phyloP scores from a whole-genome alignment of 768 basidiomycete species.

The Tubosaeta brunneosetosa region DNA sequence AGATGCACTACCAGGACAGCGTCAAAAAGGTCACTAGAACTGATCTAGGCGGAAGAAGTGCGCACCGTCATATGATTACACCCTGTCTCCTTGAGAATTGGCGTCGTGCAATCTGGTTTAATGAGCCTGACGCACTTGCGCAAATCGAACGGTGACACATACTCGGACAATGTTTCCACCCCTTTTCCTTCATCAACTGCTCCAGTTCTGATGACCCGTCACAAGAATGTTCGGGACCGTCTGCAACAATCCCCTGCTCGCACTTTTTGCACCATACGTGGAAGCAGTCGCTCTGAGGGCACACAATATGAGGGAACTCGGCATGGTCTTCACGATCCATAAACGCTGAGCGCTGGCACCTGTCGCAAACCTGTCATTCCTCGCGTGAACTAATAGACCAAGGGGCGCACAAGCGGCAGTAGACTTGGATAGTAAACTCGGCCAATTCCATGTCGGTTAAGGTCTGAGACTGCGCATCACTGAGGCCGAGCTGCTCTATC shows the following conservation, averaged over 20 bases:
- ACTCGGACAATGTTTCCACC: conserved; percentile 67
- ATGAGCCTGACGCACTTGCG: background rate
- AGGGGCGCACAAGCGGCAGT: conserved; percentile 44
- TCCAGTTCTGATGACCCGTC: conserved; percentile 54
- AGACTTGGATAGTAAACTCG: conserved; percentile 38
- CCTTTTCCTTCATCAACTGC: conserved; percentile 44
- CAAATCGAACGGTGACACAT: conserved; percentile 10
- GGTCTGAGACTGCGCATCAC: conserved; percentile 36
- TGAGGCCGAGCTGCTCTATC: conserved; percentile 43
- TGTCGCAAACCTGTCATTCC: conserved; percentile 16
- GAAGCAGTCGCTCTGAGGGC: conserved; percentile 45
- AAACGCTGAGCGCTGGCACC: conserved; percentile 47
- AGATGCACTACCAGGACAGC: conserved; percentile 40
- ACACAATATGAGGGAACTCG: conserved; percentile 38
- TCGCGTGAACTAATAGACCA: background rate
- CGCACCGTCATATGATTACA: conserved; percentile 57
- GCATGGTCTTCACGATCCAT: conserved; percentile 49
- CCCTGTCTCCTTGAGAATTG: conserved; percentile 47
- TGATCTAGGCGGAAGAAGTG: no score
- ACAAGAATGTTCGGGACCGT: conserved; percentile 50
- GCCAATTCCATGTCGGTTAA: conserved; percentile 47
- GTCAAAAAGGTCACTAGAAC: background rate
- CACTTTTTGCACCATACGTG: conserved; percentile 62
- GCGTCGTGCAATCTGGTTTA: conserved; percentile 40
- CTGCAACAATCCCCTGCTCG: conserved; percentile 36